Percentiles rank a stretch among this genome's conserved stretches.
phyloP scores from a whole-genome alignment of 306 rosid genomes.

The Vigna mungo region DNA sequence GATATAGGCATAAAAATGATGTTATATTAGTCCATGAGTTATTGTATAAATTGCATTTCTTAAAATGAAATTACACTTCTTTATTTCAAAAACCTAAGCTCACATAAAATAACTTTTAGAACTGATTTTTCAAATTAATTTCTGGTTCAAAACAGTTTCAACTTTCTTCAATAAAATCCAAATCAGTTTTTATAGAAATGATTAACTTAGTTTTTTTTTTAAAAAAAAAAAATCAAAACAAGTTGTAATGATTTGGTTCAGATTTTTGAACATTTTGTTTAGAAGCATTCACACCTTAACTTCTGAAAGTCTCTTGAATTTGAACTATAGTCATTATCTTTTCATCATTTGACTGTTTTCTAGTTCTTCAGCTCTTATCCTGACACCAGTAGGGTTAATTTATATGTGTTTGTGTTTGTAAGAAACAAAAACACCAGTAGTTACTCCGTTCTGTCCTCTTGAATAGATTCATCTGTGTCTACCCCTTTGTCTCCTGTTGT shows the following conservation, averaged over 20 bases:
- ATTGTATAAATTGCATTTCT: no score
- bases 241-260: neutral
- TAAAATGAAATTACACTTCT: neutral
- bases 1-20: no score
- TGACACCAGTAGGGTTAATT: conserved; percentile 13
- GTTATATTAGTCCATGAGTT: no score
- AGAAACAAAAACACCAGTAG: neutral
- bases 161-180: neutral
- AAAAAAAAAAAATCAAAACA: neutral
- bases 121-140: neutral
- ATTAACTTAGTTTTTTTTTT: neutral
- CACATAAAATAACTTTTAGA: neutral
- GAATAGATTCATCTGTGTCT: conserved; percentile 13
- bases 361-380: conserved; percentile 27
- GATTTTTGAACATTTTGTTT: neutral
- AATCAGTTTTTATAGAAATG: neutral
- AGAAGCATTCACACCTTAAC: conserved; percentile 6
- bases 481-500: conserved; percentile 1
- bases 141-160: neutral
- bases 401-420: neutral
- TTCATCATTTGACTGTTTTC: conserved; percentile 27
- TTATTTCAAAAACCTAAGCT: neutral
- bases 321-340: conserved; percentile 22
- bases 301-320: neutral
- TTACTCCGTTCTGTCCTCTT: conserved; percentile 1